Conservation (phyloP, 2,329 filamentous ascomycete species). For the Fusarium equiseti region DNA sequence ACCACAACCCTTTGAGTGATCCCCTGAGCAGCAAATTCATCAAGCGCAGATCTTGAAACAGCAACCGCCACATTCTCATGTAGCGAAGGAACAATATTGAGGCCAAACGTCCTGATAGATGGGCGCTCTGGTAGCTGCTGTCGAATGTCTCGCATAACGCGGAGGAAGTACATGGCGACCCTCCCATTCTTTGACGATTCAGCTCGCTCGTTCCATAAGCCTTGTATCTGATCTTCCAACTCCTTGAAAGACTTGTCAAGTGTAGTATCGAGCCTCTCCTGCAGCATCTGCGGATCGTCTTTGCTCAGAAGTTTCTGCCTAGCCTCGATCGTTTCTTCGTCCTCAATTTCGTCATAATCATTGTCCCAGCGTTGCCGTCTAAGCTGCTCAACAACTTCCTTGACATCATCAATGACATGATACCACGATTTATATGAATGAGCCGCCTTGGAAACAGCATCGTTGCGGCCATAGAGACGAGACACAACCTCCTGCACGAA, state of each 20-base stretch:
- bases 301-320: conserved; percentile 76
- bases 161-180: conserved; percentile 75
- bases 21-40: conserved; percentile 58
- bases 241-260: conserved; percentile 68
- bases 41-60: conserved; percentile 63
- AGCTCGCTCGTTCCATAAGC: conserved; percentile 62
- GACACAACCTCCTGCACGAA: conserved; percentile 79
- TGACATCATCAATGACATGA: conserved; percentile 75
- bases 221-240: conserved; percentile 67
- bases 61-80: conserved; percentile 70
- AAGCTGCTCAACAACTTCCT: conserved; percentile 72
- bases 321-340: conserved; percentile 76
- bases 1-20: conserved; percentile 63
- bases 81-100: conserved; percentile 71
- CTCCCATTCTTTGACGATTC: conserved; percentile 62
- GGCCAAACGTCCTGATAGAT: conserved; percentile 66
- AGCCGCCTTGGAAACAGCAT: conserved; percentile 71
- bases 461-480: conserved; percentile 78
- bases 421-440: conserved; percentile 79
- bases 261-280: conserved; percentile 68
- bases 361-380: conserved; percentile 80
- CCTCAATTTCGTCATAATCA: conserved; percentile 78
- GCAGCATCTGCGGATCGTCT: conserved; percentile 75
- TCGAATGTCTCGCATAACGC: conserved; percentile 80
- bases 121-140: conserved; percentile 69